A percentile compares a stretch with the other conserved stretches of the same genome.
Evolutionary conservation across 179 eudicot genomes (phyloP).

Genomic region (Silene noctiflora): DNA sequence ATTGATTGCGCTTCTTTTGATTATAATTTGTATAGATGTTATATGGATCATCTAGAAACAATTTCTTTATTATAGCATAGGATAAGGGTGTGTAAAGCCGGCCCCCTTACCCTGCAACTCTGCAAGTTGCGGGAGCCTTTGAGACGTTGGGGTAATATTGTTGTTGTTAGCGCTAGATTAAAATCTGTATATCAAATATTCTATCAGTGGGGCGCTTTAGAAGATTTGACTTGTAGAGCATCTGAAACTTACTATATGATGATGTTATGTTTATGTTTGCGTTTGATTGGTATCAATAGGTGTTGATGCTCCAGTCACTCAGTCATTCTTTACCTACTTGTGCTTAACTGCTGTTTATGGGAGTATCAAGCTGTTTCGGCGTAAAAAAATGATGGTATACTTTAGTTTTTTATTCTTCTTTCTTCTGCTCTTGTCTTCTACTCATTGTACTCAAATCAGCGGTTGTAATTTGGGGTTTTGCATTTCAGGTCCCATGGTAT

Average conservation of each 20-base stretch:
- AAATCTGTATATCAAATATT: too few relatives aligned
- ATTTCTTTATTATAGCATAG: too few relatives aligned
- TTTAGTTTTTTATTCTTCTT: not conserved
- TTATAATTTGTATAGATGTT: too few relatives aligned
- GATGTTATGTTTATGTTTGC: not conserved
- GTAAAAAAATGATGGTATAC: slow-evolving; percentile 54
- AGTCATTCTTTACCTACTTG: slow-evolving; percentile 60
- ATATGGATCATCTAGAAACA: too few relatives aligned
- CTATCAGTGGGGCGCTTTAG: not conserved
- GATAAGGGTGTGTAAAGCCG: too few relatives aligned
- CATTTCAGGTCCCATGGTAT: slow-evolving; percentile 74
- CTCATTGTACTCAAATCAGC: not conserved
- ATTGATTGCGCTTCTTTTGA: too few relatives aligned
- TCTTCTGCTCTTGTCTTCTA: not conserved
- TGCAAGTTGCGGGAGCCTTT: not conserved
- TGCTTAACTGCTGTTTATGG: slow-evolving; percentile 68
- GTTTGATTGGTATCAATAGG: not conserved
- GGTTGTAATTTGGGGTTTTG: slow-evolving; percentile 9
- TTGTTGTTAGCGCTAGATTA: not conserved
- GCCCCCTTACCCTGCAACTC: not conserved
- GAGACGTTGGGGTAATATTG: not conserved
- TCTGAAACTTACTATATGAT: not conserved
- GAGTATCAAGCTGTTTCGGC: slow-evolving; percentile 57
- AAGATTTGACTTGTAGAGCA: not conserved
- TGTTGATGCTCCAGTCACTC: slow-evolving; percentile 64